Evolutionary conservation across 768 basidiomycete genomes (phyloP), one percentile per base, ranked within the genome.

Genomic region (Boletus subcaerulescens): DNA sequence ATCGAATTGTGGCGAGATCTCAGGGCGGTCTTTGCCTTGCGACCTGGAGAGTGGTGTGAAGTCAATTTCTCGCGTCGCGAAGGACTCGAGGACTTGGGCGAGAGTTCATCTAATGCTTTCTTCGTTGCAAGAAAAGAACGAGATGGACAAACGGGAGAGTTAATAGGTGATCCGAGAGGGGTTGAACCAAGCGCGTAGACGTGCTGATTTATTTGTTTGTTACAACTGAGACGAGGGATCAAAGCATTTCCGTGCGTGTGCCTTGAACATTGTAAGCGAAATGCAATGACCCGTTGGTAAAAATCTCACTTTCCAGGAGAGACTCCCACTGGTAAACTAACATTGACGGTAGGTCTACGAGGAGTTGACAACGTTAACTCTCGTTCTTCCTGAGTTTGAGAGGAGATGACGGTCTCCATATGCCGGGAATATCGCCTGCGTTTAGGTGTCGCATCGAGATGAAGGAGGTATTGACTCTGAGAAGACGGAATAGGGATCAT

Each of bases 401-500:
- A 74, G 24, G 69, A 71, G 29, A 61, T 42, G 8, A 75, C 60
- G 12, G 46, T 39, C 13, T 61, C 65, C 0, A 29, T 18, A 33
- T 7, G 38, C 15, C 63, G 52, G 65, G 65, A 7, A 69, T 65
- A 32, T 70, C 72, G 62, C 60, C 73, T 62, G 73, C 76, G 67
- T 38, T 65, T 72, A 11, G 70, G 70, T 13, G 70, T 71, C 17
- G 65, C 64, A 45, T 71, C 70, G 29, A 42, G 31, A 32, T 60
- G 60, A 32, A 71, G 67, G 33, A 71, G 68, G 47, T 71, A 71
- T 60, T 71, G 70, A 35, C 70, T 71, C 43, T 71, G 70, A 42
- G 70, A 71, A 14, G 70, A 71, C 10, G 62, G 53, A 12, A 71
- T 43, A 13, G 66, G 58, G 35, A 65, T 53, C 38, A 32, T 29